These are phyloP conservation scores for Xanthoconium separans DNA, from an alignment of 1,284 basidiomycete genomes.

Conservation along the genomic window DNA sequence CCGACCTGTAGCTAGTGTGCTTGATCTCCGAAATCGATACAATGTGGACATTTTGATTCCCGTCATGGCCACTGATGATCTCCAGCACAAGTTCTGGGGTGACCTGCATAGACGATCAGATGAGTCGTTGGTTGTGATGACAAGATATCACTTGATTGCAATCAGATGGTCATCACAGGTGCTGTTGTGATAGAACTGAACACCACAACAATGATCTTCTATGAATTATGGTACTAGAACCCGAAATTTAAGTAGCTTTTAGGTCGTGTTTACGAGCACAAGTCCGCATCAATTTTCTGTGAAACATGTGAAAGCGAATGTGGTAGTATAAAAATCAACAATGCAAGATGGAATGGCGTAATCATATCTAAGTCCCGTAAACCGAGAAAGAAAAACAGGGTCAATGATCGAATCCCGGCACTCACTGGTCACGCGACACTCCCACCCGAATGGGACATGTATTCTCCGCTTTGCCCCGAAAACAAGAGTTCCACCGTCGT, in stretches of 20 bases:
- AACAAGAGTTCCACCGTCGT: slow-evolving; percentile 16
- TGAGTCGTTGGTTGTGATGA: background rate
- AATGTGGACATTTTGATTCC: slow-evolving; percentile 9
- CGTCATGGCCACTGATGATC: slow-evolving; percentile 23
- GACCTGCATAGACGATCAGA: slow-evolving; percentile 8
- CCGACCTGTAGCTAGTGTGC: slow-evolving; percentile 24
- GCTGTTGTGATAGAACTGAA: no score
- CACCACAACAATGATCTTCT: background rate
- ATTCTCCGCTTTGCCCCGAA: background rate
- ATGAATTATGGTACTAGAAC: background rate
- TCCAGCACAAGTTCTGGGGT: slow-evolving; percentile 20
- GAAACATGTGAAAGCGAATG: background rate
- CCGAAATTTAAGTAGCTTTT: background rate
- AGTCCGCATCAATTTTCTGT: background rate
- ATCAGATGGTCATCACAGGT: no score
- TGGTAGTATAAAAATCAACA: background rate
- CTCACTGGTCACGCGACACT: background rate
- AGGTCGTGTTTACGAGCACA: background rate
- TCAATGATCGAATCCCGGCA: background rate
- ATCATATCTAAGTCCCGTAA: background rate
- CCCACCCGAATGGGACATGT: background rate
- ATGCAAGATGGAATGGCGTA: background rate
- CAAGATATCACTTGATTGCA: background rate
- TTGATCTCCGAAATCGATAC: slow-evolving; percentile 21
- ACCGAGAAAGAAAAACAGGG: no score